Base-by-base conservation (phyloP, 805 yeast species). In the Sugiyamaella marilandica region DNA sequence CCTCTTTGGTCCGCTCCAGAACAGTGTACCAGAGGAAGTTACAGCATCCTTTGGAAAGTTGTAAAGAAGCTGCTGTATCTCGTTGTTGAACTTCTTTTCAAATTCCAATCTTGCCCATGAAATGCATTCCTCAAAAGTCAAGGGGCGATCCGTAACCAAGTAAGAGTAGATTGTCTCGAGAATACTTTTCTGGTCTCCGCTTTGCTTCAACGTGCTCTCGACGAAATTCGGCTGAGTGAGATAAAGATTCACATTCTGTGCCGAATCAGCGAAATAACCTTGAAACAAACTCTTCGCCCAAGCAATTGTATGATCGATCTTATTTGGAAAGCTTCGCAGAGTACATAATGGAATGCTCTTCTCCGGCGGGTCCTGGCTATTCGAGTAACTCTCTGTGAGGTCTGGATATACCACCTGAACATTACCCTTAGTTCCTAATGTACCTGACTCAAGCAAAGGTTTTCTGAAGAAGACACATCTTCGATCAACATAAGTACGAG, bases 361-460 rank as follows among this genome's bases (percentile, higher is more conserved):
- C 75, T 94, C 99, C 36, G 99, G 99, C 43, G 99, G 99, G 72
- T 94, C 99, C 69, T 89, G 95, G 10, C 96, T 87, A 1, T 97
- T 87, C 2, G 97, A 87, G 71, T 94, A 94, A 4, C 96, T 87
- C 73, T 94, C 99, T 1, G 99, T 94, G 66, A 94, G 71, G 66
- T 82, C 80, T 60, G 99, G 99, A 64, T 91, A 83, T 49, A 94
- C 85, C 44, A 94, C 97, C 75, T 94, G 99, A 18, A 96, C 92
- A 69, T 94, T 94, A 70, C 99, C 98, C 74, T 94, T 94, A 18
- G 99, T 92, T 60, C 99, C 99, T 62, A 94, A 79, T 39, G 99
- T 94, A 55, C 99, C 99, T 10, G 96, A 86, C 74, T 94, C 99
- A 56, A 94, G 78, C 62, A 94, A 77, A 18, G 99, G 88, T 71